These are phyloP conservation scores for Trichothecium sympodiale DNA, from an alignment of 2,329 filamentous ascomycete species.

Conservation along the genomic window DNA sequence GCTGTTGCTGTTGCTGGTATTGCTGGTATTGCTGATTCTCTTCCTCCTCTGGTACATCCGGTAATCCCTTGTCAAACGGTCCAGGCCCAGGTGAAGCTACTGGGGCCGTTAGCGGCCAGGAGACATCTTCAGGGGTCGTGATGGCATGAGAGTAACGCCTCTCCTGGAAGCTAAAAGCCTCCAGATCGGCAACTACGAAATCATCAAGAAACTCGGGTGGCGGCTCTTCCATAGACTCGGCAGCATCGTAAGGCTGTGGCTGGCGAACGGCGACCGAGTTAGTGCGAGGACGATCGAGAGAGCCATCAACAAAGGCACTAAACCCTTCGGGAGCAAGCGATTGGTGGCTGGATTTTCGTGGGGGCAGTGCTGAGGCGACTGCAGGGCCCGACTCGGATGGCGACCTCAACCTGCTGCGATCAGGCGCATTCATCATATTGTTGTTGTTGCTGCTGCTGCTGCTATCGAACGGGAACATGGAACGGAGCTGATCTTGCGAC, in stretches of 20 bases:
- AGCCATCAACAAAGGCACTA: constrained; percentile 22
- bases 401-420: constrained; percentile 27
- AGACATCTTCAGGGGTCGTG: constrained; percentile 27
- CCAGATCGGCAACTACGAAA: constrained; percentile 3
- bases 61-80: constrained; percentile 32
- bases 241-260: constrained; percentile 28
- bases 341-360: constrained; percentile 43
- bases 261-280: constrained; percentile 30
- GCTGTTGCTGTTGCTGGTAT: constrained; percentile 42
- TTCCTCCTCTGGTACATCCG: constrained; percentile 54
- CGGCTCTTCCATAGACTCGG: constrained; percentile 8
- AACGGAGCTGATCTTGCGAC: constrained; percentile 39
- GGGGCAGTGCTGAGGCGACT: constrained; percentile 34
- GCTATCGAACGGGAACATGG: constrained; percentile 34
- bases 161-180: constrained; percentile 14
- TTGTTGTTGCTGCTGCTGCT: no score
- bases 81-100: constrained; percentile 10
- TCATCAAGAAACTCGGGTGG: constrained; percentile 5
- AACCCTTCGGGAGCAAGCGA: constrained; percentile 32
- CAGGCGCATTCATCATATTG: no score
- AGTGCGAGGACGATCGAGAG: constrained; percentile 31
- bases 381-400: constrained; percentile 12
- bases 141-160: constrained; percentile 25
- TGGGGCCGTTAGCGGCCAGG: constrained; percentile 26
- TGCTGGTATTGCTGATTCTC: constrained; percentile 28